Evolutionary conservation across 306 rosid species (phyloP).

Genomic region (Carpinus fangiana): DNA sequence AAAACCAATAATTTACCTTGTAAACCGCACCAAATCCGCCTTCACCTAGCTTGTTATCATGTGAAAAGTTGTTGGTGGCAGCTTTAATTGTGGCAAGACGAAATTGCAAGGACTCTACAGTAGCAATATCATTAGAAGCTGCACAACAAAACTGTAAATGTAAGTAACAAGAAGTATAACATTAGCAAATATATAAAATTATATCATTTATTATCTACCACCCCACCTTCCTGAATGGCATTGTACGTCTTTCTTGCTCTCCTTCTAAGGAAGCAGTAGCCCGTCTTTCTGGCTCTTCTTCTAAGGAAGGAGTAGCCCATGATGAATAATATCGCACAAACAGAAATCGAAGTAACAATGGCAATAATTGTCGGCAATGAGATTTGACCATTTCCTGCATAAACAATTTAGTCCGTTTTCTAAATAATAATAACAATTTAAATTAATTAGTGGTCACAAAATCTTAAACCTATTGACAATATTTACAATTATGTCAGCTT

Average conservation of each 20-base stretch:
- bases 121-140: slow-evolving; percentile 10
- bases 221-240: slow-evolving; percentile 8
- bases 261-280: slow-evolving; percentile 14
- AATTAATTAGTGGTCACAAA: too few species aligned
- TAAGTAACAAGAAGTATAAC: background rate
- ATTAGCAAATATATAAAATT: too few species aligned
- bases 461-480: too few species aligned
- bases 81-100: slow-evolving; percentile 30
- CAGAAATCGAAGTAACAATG: slow-evolving; percentile 25
- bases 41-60: background rate
- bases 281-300: slow-evolving; percentile 18
- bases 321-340: slow-evolving; percentile 1
- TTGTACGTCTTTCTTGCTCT: slow-evolving; percentile 14
- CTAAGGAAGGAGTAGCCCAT: slow-evolving; percentile 12
- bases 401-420: background rate
- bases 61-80: background rate
- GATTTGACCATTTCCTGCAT: slow-evolving; percentile 27
- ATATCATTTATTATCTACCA: background rate
- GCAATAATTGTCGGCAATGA: slow-evolving; percentile 13
- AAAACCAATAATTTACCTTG: background rate
- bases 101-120: slow-evolving; percentile 30
- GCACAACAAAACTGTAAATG: background rate
- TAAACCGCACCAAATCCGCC: background rate
- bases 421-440: too few species aligned
- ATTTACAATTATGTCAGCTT: too few species aligned